Conservation (phyloP, 441 rosid genomes). For the Pelargonium fulgidum region DNA sequence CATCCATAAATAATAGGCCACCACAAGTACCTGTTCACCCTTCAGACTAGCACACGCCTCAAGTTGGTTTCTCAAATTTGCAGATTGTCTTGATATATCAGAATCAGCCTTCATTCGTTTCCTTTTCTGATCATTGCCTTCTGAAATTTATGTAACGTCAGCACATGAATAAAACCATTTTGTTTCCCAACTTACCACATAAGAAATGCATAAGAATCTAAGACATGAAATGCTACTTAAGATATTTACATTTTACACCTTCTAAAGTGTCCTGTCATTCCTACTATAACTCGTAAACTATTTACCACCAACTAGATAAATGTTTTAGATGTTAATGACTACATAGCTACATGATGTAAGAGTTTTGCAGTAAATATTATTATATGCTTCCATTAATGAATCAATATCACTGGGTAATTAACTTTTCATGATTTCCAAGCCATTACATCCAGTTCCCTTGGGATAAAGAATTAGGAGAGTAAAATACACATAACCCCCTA, state of each 20-base stretch:
- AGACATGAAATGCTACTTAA: not conserved
- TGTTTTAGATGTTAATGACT: not conserved
- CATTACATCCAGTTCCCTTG: not conserved
- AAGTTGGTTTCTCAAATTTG: slow-evolving; percentile 62
- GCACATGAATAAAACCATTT: slow-evolving; percentile 12
- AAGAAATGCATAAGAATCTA: too few species aligned
- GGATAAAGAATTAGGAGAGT: not conserved
- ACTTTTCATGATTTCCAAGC: not conserved
- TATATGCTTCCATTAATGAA: not conserved
- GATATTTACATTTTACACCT: not conserved
- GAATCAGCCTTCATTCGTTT: slow-evolving; percentile 76
- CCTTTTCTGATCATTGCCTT: slow-evolving; percentile 71
- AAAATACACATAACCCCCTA: not conserved
- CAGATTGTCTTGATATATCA: slow-evolving; percentile 55
- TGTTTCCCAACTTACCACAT: slow-evolving; percentile 1
- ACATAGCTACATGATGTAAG: too few species aligned
- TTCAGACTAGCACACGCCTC: slow-evolving; percentile 64
- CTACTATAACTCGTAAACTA: not conserved
- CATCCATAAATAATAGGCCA: not conserved
- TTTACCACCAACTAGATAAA: not conserved
- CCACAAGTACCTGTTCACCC: slow-evolving; percentile 65
- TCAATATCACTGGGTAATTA: not conserved
- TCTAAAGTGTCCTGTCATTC: not conserved
- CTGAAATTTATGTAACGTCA: slow-evolving; percentile 46
- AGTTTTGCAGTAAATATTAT: too few species aligned